A percentile compares a stretch with the other conserved stretches of the same genome.
These are phyloP conservation scores for Triticum dicoccoides DNA, from an alignment of 176 grass and related monocot genomes.

Conservation along the genomic window DNA sequence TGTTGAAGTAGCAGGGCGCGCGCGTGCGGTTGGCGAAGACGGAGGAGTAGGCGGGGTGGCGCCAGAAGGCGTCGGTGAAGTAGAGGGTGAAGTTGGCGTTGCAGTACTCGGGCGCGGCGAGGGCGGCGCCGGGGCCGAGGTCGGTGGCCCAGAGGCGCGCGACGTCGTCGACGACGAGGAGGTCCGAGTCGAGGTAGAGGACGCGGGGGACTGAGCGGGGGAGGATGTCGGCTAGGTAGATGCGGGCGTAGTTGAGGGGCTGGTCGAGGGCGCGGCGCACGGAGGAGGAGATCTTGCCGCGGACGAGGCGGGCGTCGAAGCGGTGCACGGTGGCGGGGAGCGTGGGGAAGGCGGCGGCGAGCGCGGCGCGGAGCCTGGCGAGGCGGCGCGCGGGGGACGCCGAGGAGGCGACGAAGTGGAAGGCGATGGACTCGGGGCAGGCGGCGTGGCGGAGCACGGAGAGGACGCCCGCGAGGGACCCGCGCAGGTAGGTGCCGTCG, in stretches of 20 bases:
- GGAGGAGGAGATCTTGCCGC: conserved; percentile 86
- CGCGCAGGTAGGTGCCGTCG: conserved; percentile 87
- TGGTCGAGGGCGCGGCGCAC: conserved; percentile 98
- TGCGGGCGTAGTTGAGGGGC: conserved; percentile 98
- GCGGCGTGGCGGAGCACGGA: conserved; percentile 92
- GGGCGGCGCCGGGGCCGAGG: conserved; percentile 52
- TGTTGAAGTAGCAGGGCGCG: conserved; percentile 95
- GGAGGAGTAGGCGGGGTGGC: conserved; percentile 43
- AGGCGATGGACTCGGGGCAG: conserved; percentile 88
- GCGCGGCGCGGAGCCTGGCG: conserved; percentile 51
- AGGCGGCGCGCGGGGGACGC: conserved; percentile 52
- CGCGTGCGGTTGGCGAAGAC: conserved; percentile 60
- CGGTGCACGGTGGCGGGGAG: conserved; percentile 71
- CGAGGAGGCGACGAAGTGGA: conserved; percentile 90
- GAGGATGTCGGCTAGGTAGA: conserved; percentile 92
- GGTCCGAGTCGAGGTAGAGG: conserved; percentile 91
- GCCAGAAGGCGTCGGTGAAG: conserved; percentile 90
- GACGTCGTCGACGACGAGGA: conserved; percentile 93
- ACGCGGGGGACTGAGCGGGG: conserved; percentile 68
- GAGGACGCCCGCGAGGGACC: conserved; percentile 86
- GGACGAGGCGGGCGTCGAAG: conserved; percentile 79
- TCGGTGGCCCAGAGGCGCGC: conserved; percentile 87
- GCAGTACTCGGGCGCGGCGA: conserved; percentile 94
- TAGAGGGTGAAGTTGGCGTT: conserved; percentile 99
- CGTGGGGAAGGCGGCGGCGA: conserved; percentile 78